Conservation (phyloP, 225 moss, liverwort and hornwort species). For the Antitrichia curtipendula region DNA sequence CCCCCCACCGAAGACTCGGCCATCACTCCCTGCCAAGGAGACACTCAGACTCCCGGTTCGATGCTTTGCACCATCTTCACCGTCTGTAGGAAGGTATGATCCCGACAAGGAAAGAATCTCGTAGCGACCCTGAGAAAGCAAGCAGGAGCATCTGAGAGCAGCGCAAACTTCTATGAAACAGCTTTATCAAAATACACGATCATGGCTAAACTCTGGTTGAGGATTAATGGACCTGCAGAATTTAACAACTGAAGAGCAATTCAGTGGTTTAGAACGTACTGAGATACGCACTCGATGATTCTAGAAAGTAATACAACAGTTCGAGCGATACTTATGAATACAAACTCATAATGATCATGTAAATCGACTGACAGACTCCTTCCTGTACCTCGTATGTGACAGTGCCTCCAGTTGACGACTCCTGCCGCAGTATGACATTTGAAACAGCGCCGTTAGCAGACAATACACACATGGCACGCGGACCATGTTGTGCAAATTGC, state of each 20-base stretch:
- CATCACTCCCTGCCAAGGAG: conserved; percentile 80
- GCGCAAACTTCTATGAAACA: background rate
- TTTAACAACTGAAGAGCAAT: background rate
- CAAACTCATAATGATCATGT: background rate
- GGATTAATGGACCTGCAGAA: background rate
- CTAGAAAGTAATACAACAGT: background rate
- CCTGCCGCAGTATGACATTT: conserved; percentile 73
- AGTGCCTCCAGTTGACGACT: conserved; percentile 80
- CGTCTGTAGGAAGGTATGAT: conserved; percentile 61
- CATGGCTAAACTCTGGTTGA: background rate
- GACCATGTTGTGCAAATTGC: conserved; percentile 79
- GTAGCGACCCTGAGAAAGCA: conserved; percentile 61
- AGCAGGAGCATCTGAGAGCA: conserved; percentile 1
- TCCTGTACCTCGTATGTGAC: conserved; percentile 77
- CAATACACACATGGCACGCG: conserved; percentile 84
- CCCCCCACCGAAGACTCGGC: conserved; percentile 88
- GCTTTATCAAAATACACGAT: background rate
- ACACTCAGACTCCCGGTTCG: conserved; percentile 84
- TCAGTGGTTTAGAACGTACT: background rate
- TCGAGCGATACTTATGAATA: background rate
- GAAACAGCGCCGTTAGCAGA: conserved; percentile 95
- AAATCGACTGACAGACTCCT: background rate
- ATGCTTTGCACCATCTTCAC: conserved; percentile 51
- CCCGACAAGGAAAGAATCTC: conserved; percentile 94
- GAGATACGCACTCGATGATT: background rate